Percentiles rank a stretch among this genome's conserved stretches.
Conservation (phyloP, 768 basidiomycete species). For the Psilocybe cubensis region DNA sequence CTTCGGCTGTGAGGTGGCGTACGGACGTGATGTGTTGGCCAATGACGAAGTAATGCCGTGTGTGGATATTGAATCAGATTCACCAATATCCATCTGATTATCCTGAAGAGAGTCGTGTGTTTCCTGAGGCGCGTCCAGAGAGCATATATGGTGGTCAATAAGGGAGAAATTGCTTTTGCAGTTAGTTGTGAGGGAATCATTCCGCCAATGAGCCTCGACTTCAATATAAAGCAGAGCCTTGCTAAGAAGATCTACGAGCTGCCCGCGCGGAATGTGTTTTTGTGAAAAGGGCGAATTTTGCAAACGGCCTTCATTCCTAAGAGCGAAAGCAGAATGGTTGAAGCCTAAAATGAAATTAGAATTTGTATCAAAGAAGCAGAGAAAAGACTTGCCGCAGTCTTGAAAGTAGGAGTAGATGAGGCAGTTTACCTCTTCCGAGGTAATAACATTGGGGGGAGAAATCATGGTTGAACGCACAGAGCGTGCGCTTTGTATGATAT, state of each 20-base stretch:
- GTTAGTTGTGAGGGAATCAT: conserved; percentile 57
- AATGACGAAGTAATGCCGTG: conserved; percentile 6
- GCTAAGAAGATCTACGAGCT: conserved; percentile 78
- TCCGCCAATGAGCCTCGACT: conserved; percentile 83
- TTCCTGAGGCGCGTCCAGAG: conserved; percentile 45
- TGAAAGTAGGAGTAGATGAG: conserved; percentile 84
- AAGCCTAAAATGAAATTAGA: conserved; percentile 54
- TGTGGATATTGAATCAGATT: conserved; percentile 9
- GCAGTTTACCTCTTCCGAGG: conserved; percentile 84
- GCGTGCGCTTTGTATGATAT: conserved; percentile 14
- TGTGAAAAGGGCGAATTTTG: conserved; percentile 69
- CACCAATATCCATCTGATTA: conserved; percentile 21
- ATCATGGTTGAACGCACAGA: conserved; percentile 31
- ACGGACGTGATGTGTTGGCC: conserved; percentile 1
- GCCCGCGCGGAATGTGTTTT: conserved; percentile 80
- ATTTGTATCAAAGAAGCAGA: conserved; percentile 5
- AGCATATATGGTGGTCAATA: conserved; percentile 76
- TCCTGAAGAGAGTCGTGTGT: conserved; percentile 22
- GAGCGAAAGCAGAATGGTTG: conserved; percentile 79
- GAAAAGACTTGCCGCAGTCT: conserved; percentile 64
- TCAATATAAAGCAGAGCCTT: conserved; percentile 83
- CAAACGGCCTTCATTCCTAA: conserved; percentile 74
- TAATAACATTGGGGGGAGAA: conserved; percentile 59
- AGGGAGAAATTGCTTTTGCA: conserved; percentile 77
- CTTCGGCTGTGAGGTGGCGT: conserved; percentile 17